Conservation (phyloP, 495 filamentous ascomycete species). For the Baudoinia panamericana region DNA sequence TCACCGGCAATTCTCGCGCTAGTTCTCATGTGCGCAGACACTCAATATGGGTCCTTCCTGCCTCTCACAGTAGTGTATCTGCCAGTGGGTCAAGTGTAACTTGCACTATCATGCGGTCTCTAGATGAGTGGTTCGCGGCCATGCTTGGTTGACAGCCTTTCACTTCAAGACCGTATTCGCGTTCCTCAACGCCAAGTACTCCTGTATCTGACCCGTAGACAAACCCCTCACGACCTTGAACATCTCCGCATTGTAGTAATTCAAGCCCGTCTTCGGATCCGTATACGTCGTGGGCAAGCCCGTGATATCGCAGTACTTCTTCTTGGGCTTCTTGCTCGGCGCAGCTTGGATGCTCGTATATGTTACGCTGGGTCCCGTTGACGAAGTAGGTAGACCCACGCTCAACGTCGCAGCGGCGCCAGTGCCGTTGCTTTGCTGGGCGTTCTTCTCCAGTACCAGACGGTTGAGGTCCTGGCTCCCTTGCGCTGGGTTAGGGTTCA, state of each 20-base stretch:
- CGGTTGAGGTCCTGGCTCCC: constrained; percentile 72
- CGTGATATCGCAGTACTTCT: constrained; percentile 88
- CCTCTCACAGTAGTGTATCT: too few relatives aligned
- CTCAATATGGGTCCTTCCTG: too few relatives aligned
- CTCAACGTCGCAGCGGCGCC: constrained; percentile 21
- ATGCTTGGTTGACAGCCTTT: too few relatives aligned
- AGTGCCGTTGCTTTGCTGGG: not conserved
- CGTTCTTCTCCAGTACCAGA: constrained; percentile 63
- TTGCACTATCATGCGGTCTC: too few relatives aligned
- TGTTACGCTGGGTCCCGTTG: constrained; percentile 54
- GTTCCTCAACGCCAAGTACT: constrained; percentile 74
- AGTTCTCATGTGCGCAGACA: too few relatives aligned
- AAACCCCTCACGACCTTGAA: constrained; percentile 66
- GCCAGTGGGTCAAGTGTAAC: too few relatives aligned
- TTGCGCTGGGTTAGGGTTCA: constrained; percentile 60
- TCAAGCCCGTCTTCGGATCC: constrained; percentile 81
- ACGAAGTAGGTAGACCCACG: constrained; percentile 23
- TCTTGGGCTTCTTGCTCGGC: constrained; percentile 61
- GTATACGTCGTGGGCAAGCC: constrained; percentile 77
- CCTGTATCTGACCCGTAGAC: constrained; percentile 66
- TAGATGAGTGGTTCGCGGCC: too few relatives aligned
- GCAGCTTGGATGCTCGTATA: constrained; percentile 93
- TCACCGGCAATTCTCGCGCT: too few relatives aligned
- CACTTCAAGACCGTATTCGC: constrained; percentile 89
- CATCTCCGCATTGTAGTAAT: constrained; percentile 82